phyloP scores from a whole-genome alignment of 148 eudicot species.

The Rhododendron kiyosumense region DNA sequence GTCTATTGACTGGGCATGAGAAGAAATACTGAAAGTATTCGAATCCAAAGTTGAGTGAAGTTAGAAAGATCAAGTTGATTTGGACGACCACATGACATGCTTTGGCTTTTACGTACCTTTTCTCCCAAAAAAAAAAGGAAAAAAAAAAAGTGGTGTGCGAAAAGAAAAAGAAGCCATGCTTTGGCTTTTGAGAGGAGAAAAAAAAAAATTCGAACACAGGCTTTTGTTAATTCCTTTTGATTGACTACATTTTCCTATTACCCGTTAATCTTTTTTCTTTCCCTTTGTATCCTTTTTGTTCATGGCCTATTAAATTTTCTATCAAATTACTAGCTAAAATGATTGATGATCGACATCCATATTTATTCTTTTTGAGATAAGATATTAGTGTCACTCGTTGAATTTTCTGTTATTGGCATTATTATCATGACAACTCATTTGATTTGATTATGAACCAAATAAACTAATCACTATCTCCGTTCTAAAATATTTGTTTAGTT shows the following conservation, averaged over 20 bases:
- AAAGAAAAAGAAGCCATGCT: slow-evolving; percentile 3
- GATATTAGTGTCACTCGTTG: background rate
- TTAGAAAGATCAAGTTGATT: background rate
- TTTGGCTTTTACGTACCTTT: background rate
- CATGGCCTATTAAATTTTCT: background rate
- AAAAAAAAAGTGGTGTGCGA: background rate
- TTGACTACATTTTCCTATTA: background rate
- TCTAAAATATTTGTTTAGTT: too few species aligned
- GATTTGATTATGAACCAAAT: background rate
- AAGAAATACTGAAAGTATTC: too few species aligned
- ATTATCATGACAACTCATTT: background rate
- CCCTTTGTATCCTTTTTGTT: background rate
- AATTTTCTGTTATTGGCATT: background rate
- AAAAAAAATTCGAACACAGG: background rate
- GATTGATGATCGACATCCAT: background rate
- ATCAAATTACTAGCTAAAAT: background rate
- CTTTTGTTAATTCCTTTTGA: background rate
- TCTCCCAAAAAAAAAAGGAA: background rate
- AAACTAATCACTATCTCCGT: background rate
- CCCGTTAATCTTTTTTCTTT: background rate
- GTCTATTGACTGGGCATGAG: background rate
- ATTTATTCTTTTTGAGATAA: background rate
- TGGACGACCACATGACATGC: background rate
- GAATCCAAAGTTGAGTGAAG: background rate
- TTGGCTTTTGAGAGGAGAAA: background rate